Base-by-base conservation (phyloP, 2,329 filamentous ascomycete genomes). In the Fusarium xylarioides region DNA sequence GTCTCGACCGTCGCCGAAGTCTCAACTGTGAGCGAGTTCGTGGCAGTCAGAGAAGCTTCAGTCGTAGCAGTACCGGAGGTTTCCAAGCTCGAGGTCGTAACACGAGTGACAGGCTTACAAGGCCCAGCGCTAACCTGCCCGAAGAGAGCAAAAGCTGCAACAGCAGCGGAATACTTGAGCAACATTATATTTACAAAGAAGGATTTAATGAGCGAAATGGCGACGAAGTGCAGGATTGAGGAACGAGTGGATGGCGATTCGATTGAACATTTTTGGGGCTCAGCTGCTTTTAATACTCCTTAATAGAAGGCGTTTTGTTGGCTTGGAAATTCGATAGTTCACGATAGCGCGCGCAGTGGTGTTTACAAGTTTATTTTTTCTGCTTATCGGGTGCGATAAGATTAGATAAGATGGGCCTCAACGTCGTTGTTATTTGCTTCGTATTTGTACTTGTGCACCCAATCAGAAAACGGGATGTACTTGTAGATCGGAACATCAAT, bases 141-240 rank as follows among this genome's bases (percentile, higher is more conserved):
- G 2, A 3, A 55, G 3, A 56, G 16, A 7, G 50, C 32, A 16
- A 61, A 23, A n/a, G 38, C 49, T 4, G 32, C 58, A 3, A 30
- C 18, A 16, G 8, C 38, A 14, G 16, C 38, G 23, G 49, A 55
- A 4, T 43, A n/a, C 38, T 37, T 61, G 23, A 30, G 18, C 19
- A 62, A 32, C 11, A 62, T 19, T 21, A 38, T 46, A 1, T 82
- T 15, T 71, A 75, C n/a, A 4, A 18, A 23, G 21, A 50, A 34
- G 0, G 10, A n/a, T 2, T 18, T 35, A 56, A 56, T 11, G 58
- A 56, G 11, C 4, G 49, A 1, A 56, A 43, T 14, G 10, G 30
- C 37, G 49, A 23, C 37, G 30, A 56, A 30, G 21, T 30, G 49
- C 30, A 16, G 7, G 9, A 16, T 21, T 19, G 3, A 21, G 7